Evolutionary conservation across 129 eudicot genomes (phyloP).

Genomic region (Chrysanthemum seticuspe): DNA sequence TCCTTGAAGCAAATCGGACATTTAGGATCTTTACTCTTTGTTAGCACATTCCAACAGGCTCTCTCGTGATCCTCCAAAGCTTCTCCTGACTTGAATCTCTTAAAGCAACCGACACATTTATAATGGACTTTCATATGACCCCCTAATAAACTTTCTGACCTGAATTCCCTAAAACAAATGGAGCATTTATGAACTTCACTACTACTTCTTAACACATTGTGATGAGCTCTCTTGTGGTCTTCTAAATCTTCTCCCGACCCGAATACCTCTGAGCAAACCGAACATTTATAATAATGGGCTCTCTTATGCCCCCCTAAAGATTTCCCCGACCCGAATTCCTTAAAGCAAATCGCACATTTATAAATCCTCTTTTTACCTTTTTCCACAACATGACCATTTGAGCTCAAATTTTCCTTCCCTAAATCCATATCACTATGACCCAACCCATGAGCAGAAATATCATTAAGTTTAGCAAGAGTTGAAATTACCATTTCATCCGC

Average conservation of each 20-base stretch:
- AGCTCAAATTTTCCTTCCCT: neutral
- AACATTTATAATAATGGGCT: slow-evolving; percentile 31
- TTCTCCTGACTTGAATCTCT: neutral
- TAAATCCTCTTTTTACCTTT: neutral
- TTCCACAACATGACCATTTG: neutral
- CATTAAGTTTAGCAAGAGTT: slow-evolving; percentile 3
- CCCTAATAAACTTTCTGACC: slow-evolving; percentile 29
- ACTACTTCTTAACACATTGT: slow-evolving; percentile 1
- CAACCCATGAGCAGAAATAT: neutral
- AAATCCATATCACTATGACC: neutral
- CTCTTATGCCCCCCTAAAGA: slow-evolving; percentile 66
- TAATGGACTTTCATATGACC: slow-evolving; percentile 62
- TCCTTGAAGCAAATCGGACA: too few relatives aligned
- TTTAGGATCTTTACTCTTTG: too few relatives aligned
- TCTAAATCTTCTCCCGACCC: slow-evolving; percentile 62
- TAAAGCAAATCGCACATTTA: slow-evolving; percentile 49
- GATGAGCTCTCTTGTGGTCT: slow-evolving; percentile 61
- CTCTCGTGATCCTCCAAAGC: too few relatives aligned
- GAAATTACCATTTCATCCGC: slow-evolving; percentile 17
- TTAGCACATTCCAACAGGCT: slow-evolving; percentile 33
- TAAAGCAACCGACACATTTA: too few relatives aligned
- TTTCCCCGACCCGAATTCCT: slow-evolving; percentile 55
- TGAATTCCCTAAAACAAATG: too few relatives aligned
- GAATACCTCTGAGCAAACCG: slow-evolving; percentile 40
- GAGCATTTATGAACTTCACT: neutral